A percentile compares a stretch with the other conserved stretches of the same genome.
phyloP scores from a whole-genome alignment of 2,329 filamentous ascomycete species.

The Scedosporium apiospermum region DNA sequence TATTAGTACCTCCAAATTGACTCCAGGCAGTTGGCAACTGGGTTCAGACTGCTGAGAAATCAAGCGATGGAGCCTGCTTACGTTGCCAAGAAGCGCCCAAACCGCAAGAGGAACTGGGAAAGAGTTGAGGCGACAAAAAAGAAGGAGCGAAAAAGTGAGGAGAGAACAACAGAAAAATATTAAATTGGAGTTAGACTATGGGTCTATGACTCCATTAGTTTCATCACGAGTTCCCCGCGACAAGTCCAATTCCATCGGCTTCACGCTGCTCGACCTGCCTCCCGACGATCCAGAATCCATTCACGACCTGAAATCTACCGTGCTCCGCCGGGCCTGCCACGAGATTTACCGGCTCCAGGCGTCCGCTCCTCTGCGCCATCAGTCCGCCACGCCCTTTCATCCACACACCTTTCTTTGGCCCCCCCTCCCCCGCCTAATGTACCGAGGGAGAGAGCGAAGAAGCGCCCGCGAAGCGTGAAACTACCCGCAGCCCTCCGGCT shows the following conservation, averaged over 20 bases:
- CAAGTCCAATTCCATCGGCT: background rate
- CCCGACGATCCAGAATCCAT: too few relatives aligned
- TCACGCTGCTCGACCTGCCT: too few relatives aligned
- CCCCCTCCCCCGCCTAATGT: background rate
- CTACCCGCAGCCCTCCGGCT: background rate
- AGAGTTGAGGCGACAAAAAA: background rate
- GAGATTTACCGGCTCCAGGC: background rate
- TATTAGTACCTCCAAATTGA: background rate
- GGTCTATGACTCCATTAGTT: background rate
- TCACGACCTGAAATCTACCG: background rate
- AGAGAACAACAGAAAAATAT: background rate
- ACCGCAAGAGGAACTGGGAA: too few relatives aligned
- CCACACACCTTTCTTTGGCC: background rate
- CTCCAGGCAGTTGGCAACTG: background rate
- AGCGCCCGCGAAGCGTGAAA: background rate
- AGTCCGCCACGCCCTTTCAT: background rate
- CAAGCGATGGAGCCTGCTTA: background rate
- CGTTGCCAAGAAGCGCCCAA: background rate
- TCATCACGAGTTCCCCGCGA: background rate
- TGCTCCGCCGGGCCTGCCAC: background rate
- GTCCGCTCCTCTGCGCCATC: background rate
- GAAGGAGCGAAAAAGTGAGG: background rate
- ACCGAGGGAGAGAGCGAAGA: background rate
- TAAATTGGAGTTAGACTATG: background rate
- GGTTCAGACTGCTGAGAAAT: background rate